A percentile compares a stretch with the other conserved stretches of the same genome.
Evolutionary conservation across 768 basidiomycete genomes (phyloP).

Genomic region (Cystobasidium tubakii): DNA sequence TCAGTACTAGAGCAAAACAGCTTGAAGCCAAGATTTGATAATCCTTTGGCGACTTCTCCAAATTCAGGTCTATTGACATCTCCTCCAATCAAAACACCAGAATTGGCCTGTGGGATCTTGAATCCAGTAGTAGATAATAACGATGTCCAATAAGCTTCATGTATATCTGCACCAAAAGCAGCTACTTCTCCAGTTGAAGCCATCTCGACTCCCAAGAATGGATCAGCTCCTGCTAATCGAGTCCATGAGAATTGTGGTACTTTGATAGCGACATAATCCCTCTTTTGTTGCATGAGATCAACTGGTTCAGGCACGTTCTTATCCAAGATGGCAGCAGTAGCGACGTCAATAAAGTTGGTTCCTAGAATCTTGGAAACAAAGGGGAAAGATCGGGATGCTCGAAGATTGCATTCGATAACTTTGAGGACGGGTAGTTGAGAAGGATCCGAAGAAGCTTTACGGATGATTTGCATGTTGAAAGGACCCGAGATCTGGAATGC

Average conservation of each 20-base stretch:
- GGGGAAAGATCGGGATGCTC: conserved; percentile 96
- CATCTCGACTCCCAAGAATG: conserved; percentile 79
- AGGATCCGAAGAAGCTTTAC: conserved; percentile 59
- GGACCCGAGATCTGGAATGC: conserved; percentile 97
- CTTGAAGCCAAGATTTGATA: conserved; percentile 86
- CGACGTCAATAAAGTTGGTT: conserved; percentile 92
- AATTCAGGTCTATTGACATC: conserved; percentile 84
- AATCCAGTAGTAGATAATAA: conserved; percentile 93
- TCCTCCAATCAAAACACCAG: conserved; percentile 80
- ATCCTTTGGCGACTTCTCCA: conserved; percentile 67
- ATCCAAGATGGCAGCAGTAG: conserved; percentile 77
- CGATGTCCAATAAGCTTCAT: conserved; percentile 94
- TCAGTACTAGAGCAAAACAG: conserved; percentile 76
- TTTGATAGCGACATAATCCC: conserved; percentile 92
- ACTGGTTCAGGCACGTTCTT: conserved; percentile 81
- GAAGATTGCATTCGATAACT: conserved; percentile 97
- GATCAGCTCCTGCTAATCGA: conserved; percentile 87
- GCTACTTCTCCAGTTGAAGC: conserved; percentile 97
- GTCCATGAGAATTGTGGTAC: conserved; percentile 99
- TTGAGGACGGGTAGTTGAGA: conserved; percentile 66
- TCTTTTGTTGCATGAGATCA: conserved; percentile 80
- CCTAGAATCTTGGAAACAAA: conserved; percentile 98
- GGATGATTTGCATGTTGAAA: conserved; percentile 99
- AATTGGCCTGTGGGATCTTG: conserved; percentile 74
- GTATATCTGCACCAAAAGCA: conserved; percentile 82